Conservation (phyloP, 2,329 filamentous ascomycete genomes). For the Calonectria honghensis region DNA sequence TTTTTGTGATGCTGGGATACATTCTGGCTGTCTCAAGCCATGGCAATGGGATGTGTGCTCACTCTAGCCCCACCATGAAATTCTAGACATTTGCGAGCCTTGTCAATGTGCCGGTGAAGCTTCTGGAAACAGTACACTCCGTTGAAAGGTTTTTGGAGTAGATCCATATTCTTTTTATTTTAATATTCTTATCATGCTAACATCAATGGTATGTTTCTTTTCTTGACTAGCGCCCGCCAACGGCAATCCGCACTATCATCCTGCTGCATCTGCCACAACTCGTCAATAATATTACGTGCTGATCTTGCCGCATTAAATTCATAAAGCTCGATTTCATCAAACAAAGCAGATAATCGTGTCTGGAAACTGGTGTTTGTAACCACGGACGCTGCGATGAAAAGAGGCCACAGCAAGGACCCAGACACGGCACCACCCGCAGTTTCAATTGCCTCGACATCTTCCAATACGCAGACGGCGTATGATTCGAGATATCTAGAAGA, state of each 20-base stretch:
- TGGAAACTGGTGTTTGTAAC: slow-evolving; percentile 43
- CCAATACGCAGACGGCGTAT: slow-evolving; percentile 43
- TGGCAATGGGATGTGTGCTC: too few relatives aligned
- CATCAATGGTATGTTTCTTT: slow-evolving; percentile 28
- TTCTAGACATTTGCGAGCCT: too few relatives aligned
- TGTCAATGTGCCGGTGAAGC: too few relatives aligned
- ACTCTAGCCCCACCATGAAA: too few relatives aligned
- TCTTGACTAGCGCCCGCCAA: slow-evolving; percentile 26
- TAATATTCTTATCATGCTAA: slow-evolving; percentile 17
- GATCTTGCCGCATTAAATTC: slow-evolving; percentile 50
- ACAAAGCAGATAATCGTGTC: slow-evolving; percentile 48
- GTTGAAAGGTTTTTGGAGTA: too few relatives aligned
- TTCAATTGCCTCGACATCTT: slow-evolving; percentile 49
- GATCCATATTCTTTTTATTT: background rate
- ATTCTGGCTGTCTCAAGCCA: too few relatives aligned
- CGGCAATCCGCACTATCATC: background rate
- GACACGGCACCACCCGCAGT: slow-evolving; percentile 41
- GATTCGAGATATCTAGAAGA: slow-evolving; percentile 41
- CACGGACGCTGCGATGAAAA: slow-evolving; percentile 49
- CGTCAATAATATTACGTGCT: slow-evolving; percentile 44
- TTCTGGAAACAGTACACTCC: too few relatives aligned
- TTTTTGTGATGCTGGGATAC: too few relatives aligned
- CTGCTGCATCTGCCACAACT: slow-evolving; percentile 45
- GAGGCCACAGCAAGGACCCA: slow-evolving; percentile 50
- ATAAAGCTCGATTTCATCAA: slow-evolving; percentile 40